Percentiles rank a stretch among this genome's conserved stretches.
Conservation (phyloP, 345 rosid genomes). For the Capsella bursapastoris region DNA sequence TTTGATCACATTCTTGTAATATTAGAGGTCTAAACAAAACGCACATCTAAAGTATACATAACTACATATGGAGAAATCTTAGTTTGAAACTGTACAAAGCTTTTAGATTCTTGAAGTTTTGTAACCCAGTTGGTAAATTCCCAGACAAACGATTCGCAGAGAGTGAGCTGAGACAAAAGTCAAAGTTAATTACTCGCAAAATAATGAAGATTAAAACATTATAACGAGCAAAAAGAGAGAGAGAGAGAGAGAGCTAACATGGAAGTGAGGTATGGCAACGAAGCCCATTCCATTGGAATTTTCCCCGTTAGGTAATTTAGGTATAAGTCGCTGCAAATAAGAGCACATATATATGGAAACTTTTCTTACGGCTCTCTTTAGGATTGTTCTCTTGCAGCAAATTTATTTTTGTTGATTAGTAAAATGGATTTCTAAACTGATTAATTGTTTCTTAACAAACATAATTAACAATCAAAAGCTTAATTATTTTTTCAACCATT, state of each 20-base stretch:
- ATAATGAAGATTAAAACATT: too few relatives aligned
- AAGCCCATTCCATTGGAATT: constrained; percentile 60
- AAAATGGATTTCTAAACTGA: not conserved
- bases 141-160: constrained; percentile 58
- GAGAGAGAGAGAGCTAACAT: constrained; percentile 46
- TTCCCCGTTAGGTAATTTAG: constrained; percentile 54
- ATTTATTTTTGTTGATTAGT: not conserved
- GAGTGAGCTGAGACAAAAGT: constrained; percentile 44
- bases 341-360: not conserved
- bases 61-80: too few relatives aligned
- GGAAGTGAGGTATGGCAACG: constrained; percentile 36
- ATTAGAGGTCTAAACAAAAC: not conserved
- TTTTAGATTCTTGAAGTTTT: constrained; percentile 50
- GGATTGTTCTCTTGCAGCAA: too few relatives aligned
- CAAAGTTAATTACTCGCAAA: not conserved
- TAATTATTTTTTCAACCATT: not conserved
- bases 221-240: not conserved
- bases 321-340: constrained; percentile 4
- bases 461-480: not conserved
- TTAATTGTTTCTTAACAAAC: not conserved
- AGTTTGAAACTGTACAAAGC: constrained; percentile 45
- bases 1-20: not conserved
- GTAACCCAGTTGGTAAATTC: constrained; percentile 51
- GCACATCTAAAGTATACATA: not conserved
- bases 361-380: not conserved